A percentile compares a stretch with the other conserved stretches of the same genome.
phyloP scores from a whole-genome alignment of 257 asterid species.

The Solanum habrochaites region DNA sequence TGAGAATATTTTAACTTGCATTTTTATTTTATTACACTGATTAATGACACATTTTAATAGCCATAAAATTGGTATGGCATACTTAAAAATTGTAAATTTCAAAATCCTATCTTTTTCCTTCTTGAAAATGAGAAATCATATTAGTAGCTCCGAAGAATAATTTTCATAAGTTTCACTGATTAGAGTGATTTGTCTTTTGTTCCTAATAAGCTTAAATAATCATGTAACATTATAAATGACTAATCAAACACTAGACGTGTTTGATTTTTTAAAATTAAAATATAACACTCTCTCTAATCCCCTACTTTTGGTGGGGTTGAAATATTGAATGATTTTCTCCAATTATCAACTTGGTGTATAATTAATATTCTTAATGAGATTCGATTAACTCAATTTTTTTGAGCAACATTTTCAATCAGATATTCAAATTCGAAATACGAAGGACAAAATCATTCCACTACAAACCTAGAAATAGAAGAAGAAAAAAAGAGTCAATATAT shows the following conservation, averaged over 20 bases:
- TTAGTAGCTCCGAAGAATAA: not conserved
- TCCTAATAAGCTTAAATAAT: not conserved
- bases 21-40: not conserved
- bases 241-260: not conserved
- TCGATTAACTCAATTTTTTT: not conserved
- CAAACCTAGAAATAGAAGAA: not conserved
- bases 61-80: not conserved
- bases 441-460: not conserved
- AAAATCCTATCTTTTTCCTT: not conserved
- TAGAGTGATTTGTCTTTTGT: not conserved
- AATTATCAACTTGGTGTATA: not conserved
- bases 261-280: not conserved
- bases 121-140: not conserved
- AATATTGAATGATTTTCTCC: not conserved
- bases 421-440: fast-evolving
- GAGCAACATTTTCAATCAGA: fast-evolving
- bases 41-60: not conserved
- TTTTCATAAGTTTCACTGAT: not conserved
- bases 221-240: not conserved
- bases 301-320: not conserved
- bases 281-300: not conserved
- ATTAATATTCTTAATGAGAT: not conserved
- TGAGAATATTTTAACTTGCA: not conserved
- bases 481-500: not conserved
- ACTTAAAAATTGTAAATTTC: not conserved